Percentiles rank a stretch among this genome's conserved stretches.
phyloP scores from a whole-genome alignment of 202 grass and related monocot genomes.

The Musa balbisiana region DNA sequence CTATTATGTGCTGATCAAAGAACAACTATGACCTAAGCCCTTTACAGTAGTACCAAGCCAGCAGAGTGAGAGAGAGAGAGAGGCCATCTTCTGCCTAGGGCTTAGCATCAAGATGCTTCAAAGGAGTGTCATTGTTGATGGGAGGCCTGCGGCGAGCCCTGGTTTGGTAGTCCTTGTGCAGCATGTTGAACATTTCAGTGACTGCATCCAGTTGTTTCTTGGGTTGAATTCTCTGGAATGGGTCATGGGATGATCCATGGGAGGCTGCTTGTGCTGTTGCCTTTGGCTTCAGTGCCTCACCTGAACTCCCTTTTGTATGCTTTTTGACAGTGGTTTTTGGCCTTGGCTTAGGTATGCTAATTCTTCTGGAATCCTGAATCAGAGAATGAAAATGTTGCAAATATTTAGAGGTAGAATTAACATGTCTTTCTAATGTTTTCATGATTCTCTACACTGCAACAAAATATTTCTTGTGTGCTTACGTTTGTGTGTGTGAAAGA shows the following conservation, averaged over 20 bases:
- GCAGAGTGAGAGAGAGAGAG: background rate
- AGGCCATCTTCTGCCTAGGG: background rate
- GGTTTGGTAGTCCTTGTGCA: conserved; percentile 42
- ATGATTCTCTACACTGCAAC: background rate
- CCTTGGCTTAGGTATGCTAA: background rate
- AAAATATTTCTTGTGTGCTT: background rate
- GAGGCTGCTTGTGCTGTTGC: background rate
- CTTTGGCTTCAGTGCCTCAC: background rate
- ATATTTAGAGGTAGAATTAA: no score
- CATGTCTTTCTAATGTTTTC: no score
- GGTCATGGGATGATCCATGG: background rate
- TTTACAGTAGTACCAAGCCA: background rate
- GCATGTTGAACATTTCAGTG: conserved; percentile 45
- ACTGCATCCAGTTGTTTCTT: conserved; percentile 22
- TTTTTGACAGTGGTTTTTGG: background rate
- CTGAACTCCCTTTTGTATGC: background rate
- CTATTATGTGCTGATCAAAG: background rate
- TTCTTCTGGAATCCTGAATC: no score
- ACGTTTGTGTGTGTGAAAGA: background rate
- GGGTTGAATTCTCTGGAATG: background rate
- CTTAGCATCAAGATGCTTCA: conserved; percentile 13
- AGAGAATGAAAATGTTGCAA: no score
- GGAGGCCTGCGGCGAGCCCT: conserved; percentile 35
- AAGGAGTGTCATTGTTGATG: conserved; percentile 48
- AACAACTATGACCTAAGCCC: background rate